Conservation (phyloP, 352 stramenopile genomes). For the Phytophthora fragariae region DNA sequence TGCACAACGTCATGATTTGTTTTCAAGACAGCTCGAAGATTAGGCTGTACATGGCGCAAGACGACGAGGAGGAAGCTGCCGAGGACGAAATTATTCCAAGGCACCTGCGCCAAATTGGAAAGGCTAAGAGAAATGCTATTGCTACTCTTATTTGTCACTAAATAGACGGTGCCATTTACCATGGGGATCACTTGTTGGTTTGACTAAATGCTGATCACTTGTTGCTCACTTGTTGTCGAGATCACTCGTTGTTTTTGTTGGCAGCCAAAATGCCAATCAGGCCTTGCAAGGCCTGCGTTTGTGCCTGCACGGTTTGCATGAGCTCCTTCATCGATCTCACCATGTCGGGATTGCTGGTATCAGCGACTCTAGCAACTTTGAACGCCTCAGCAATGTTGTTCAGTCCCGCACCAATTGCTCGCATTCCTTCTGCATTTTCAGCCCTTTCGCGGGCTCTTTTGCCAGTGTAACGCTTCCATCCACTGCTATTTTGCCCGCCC, state of each 20-base stretch:
- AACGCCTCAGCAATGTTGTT: slow-evolving; percentile 15
- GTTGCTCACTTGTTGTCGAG: too few species aligned
- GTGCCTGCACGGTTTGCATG: background rate
- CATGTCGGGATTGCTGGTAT: background rate
- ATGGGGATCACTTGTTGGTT: too few species aligned
- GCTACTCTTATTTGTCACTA: slow-evolving; percentile 6
- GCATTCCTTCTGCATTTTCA: background rate
- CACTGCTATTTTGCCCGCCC: background rate
- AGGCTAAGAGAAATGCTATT: slow-evolving; percentile 5
- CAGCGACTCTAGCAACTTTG: background rate
- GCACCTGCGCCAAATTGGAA: background rate
- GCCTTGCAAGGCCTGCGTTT: slow-evolving; percentile 2
- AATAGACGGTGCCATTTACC: background rate
- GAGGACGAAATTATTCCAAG: background rate
- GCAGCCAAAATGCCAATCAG: too few species aligned
- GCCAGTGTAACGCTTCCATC: background rate
- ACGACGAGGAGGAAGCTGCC: background rate
- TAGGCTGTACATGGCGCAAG: background rate
- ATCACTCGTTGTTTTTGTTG: too few species aligned
- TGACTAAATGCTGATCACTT: too few species aligned
- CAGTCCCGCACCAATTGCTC: background rate
- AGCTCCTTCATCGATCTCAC: background rate
- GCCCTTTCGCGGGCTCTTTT: slow-evolving; percentile 5
- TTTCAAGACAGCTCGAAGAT: background rate
- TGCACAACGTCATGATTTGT: slow-evolving; percentile 9